Base-by-base conservation (phyloP, 148 eudicot species). In the Diospyros kaki region DNA sequence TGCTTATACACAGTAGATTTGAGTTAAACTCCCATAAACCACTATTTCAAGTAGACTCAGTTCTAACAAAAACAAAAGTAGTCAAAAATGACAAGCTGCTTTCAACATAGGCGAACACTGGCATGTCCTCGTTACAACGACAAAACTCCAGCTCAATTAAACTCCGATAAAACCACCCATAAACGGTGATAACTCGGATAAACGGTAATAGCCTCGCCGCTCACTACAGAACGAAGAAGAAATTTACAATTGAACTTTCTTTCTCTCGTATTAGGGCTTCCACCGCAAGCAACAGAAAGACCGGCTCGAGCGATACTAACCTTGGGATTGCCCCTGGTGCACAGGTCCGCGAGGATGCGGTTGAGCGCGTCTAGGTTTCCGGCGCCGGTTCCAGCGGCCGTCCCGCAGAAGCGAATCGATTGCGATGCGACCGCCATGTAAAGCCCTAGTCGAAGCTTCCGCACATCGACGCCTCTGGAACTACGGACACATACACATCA, bases 291-390 rank as follows among this genome's bases (percentile, higher is more conserved):
- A 28, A 18, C 18, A 60, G 2, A 1, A 60, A 60, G 7, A 60
- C 8, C 1, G 12, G 14, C 39, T 9, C 64, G 1, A 60, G 4
- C 17, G 17, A 17, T 7, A 62, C 52, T 2, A 12, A 95, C 98
- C 94, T 84, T 92, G 14, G 97, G 96, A 79, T 69, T 86, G 55
- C 86, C 93, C 77, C 88, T 76, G 81, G 88, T 85, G 80, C 96
- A 89, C 17, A 95, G 93, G 87, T 92, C 97, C 62, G 85, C 83
- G n/a, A 95, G 86, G 62, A 92, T 87, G 41, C 98, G 88, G 74
- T 90, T 90, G 42, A 92, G 82, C 46, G 94, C 87, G 40, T 95
- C 97, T 50, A 87, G 80, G 86, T 87, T 90, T 4, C 89, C 90
- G 68, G 81, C 83, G 10, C 85, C 88, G 58, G 88, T 78, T 62